Conservation (phyloP, 2,329 filamentous ascomycete genomes). For the Berkeleyomyces rouxiae region DNA sequence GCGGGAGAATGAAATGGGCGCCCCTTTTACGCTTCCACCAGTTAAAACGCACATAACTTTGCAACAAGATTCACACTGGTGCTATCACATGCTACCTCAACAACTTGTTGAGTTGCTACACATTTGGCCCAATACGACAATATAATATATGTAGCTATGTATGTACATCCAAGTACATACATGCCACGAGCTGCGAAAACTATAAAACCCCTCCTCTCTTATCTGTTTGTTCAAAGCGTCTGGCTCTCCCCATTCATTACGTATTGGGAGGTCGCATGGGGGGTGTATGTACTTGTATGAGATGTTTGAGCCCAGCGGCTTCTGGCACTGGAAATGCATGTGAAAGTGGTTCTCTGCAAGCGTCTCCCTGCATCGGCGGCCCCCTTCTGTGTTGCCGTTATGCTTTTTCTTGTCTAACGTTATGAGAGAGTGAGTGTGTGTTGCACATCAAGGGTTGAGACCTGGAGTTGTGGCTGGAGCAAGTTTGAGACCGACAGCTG, state of each 20-base stretch:
- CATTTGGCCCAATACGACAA: too few relatives aligned
- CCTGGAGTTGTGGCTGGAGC: not conserved
- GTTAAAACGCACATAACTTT: not conserved
- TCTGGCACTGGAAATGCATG: conserved; percentile 1
- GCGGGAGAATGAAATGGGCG: not conserved
- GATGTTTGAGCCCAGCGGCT: too few relatives aligned
- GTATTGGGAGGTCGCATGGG: not conserved
- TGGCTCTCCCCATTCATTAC: not conserved
- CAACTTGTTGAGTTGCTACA: not conserved
- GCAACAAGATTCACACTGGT: not conserved
- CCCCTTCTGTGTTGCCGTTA: not conserved
- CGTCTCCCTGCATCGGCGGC: not conserved
- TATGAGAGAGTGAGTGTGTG: not conserved
- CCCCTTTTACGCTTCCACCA: not conserved
- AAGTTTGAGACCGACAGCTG: not conserved
- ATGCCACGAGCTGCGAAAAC: too few relatives aligned
- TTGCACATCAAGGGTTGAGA: not conserved
- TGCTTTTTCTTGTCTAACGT: not conserved
- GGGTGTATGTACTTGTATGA: not conserved
- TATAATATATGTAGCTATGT: too few relatives aligned
- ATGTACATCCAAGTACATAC: not conserved
- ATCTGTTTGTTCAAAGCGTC: not conserved
- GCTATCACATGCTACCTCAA: not conserved
- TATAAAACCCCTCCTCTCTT: not conserved
- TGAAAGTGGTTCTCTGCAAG: conserved; percentile 1